phyloP scores from a whole-genome alignment of 768 basidiomycete genomes.

The Lactarius psammicola region DNA sequence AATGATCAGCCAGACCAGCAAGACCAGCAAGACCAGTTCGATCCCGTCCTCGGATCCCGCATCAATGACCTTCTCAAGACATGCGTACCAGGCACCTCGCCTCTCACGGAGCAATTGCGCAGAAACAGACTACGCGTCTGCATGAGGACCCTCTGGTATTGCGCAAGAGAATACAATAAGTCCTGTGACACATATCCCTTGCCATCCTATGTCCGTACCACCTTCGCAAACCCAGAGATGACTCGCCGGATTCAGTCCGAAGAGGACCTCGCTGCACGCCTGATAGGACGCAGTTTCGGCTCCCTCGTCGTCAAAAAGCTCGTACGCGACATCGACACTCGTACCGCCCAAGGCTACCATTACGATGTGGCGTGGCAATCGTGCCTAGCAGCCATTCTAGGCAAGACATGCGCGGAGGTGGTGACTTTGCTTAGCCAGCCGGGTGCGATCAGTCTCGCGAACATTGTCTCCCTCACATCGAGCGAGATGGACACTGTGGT shows the following conservation, averaged over 20 bases:
- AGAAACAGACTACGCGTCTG: slow-evolving; percentile 11
- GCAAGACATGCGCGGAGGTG: too few relatives aligned
- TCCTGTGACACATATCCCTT: background rate
- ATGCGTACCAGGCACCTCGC: background rate
- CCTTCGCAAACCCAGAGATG: slow-evolving; percentile 6
- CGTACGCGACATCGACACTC: background rate
- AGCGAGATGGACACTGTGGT: too few relatives aligned
- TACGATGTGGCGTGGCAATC: too few relatives aligned
- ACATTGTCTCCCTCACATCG: too few relatives aligned
- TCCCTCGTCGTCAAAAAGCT: slow-evolving; percentile 3
- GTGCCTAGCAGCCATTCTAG: too few relatives aligned
- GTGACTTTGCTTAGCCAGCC: too few relatives aligned
- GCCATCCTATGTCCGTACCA: slow-evolving; percentile 3
- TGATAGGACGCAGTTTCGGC: slow-evolving; percentile 4
- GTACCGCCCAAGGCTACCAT: too few relatives aligned
- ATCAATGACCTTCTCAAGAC: slow-evolving; percentile 13
- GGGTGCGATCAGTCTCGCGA: too few relatives aligned
- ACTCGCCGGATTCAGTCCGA: background rate
- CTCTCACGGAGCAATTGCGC: slow-evolving; percentile 1
- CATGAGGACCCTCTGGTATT: slow-evolving; percentile 14
- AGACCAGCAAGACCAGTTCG: background rate
- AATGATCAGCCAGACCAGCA: too few relatives aligned
- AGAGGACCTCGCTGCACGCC: background rate
- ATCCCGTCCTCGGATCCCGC: slow-evolving; percentile 11
- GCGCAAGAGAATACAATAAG: slow-evolving; percentile 8